Percentiles rank a stretch among this genome's conserved stretches.
Evolutionary conservation across 768 basidiomycete species (phyloP).

Genomic region (Lactarius deliciosus): DNA sequence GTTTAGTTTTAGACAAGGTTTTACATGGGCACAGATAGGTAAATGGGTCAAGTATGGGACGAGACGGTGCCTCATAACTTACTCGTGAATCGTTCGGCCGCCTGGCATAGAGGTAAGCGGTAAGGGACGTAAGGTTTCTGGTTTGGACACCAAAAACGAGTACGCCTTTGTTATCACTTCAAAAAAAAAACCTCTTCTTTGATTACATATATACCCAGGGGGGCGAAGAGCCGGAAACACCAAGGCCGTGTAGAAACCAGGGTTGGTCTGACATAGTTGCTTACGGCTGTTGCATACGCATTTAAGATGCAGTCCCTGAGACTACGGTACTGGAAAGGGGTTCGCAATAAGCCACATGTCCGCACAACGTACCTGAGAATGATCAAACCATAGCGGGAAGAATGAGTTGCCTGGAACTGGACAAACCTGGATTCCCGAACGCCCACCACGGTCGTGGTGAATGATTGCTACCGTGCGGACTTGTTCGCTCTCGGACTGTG

Average conservation of each 20-base stretch:
- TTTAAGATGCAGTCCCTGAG: not conserved
- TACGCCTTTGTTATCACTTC: not conserved
- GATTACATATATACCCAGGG: not conserved
- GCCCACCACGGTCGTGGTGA: not conserved
- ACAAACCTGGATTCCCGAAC: not conserved
- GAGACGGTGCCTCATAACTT: slow-evolving; percentile 8
- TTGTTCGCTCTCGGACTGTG: not conserved
- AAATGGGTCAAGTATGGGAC: not conserved
- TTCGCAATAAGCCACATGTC: not conserved
- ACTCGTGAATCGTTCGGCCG: slow-evolving; percentile 1
- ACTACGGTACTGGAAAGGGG: not conserved
- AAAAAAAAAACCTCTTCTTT: not conserved
- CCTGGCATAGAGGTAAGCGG: not conserved
- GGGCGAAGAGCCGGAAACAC: not conserved
- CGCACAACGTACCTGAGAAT: slow-evolving; percentile 11
- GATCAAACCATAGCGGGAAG: slow-evolving; percentile 9
- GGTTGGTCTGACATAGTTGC: not conserved
- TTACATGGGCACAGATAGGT: not conserved
- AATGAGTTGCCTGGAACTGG: not conserved
- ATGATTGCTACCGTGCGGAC: not conserved
- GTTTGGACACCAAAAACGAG: not conserved
- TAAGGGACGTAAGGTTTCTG: not conserved
- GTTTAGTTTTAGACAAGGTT: not conserved
- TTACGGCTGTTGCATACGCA: not conserved
- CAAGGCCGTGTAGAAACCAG: not conserved